These are phyloP conservation scores for Vitis labrusca DNA, from an alignment of 164 flowering plant genomes.

Conservation along the genomic window DNA sequence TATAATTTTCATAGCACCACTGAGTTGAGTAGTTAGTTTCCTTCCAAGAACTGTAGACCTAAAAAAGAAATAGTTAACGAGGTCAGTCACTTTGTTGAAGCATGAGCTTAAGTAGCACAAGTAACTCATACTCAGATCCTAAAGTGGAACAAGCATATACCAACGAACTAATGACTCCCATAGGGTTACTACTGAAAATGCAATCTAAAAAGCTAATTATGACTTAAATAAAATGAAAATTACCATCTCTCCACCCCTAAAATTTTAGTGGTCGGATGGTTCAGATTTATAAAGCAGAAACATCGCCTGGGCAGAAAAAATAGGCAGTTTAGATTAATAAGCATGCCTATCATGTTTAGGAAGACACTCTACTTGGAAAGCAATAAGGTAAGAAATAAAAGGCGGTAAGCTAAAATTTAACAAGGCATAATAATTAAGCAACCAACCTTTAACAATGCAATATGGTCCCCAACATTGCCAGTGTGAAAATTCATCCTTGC, in stretches of 20 bases:
- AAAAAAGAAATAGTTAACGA: slow-evolving; percentile 8
- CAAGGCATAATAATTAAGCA: not conserved
- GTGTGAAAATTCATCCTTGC: slow-evolving; percentile 91
- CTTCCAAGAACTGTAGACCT: slow-evolving; percentile 91
- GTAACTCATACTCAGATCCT: not conserved
- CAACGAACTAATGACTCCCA: not conserved
- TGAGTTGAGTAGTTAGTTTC: slow-evolving; percentile 92
- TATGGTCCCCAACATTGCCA: slow-evolving; percentile 98
- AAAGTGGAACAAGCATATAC: not conserved
- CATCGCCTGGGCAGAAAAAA: not conserved
- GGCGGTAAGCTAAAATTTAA: not conserved
- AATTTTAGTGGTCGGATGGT: not conserved
- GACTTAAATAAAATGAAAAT: not conserved
- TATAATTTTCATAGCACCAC: slow-evolving; percentile 97
- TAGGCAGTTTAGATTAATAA: not conserved
- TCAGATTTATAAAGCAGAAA: not conserved
- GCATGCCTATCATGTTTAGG: not conserved
- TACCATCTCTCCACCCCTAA: not conserved
- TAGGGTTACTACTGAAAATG: not conserved
- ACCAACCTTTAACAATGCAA: slow-evolving; percentile 85
- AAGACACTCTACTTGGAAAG: not conserved
- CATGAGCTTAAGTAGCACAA: not conserved
- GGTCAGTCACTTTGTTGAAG: not conserved
- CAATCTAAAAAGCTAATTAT: not conserved
- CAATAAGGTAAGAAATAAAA: not conserved